Base-by-base conservation (phyloP, 2,329 filamentous ascomycete genomes). In the Cladobotryum mycophilum region DNA sequence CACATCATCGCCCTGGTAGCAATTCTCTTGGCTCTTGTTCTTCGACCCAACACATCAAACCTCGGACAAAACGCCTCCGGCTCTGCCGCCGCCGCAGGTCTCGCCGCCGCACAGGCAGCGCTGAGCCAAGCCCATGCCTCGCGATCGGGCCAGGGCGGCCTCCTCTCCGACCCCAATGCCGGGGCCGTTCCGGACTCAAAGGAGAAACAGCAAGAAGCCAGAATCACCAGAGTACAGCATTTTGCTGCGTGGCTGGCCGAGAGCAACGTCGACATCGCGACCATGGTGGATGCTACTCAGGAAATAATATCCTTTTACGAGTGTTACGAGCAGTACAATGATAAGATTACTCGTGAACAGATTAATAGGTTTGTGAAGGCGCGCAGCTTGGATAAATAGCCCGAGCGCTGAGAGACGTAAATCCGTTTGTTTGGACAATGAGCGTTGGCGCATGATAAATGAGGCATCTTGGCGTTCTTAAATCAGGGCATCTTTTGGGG, bases 251-350 rank as follows among this genome's bases (percentile, higher is more conserved):
- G 90, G 86, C 75, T 96, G 51, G 87, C 90, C 1, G 89, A 95
- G 64, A 93, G 88, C 61, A 86, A 82, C 51, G 81, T 96, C 41
- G 88, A 95, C 60, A 86, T 96, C 61, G 82, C 88, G 57, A 86
- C 84, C 33, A 85, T 95, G 67, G 86, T 95, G 46, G 89, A 96
- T 67, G 89, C 87, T 62, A 92, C 88, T 0, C 91, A 96, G 69
- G 91, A 96, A 70, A 79, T 96, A 55, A 88, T 96, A 48, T 91
- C 88, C 3, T 80, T 96, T 56, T 96, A 96, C 64, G 88, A 95
- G 62, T 80, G 73, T 53, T 73, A 80, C 46, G 80, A 82, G 61
- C 74, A 79, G 58, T 82, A 81, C 57, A 80, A 81, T 55, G 80
- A 82, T 48, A 82, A 82, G 60, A 68, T 76, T 37, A 79, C 77